These are phyloP conservation scores for Theobroma cacao DNA, from an alignment of 345 rosid genomes.

Conservation along the genomic window DNA sequence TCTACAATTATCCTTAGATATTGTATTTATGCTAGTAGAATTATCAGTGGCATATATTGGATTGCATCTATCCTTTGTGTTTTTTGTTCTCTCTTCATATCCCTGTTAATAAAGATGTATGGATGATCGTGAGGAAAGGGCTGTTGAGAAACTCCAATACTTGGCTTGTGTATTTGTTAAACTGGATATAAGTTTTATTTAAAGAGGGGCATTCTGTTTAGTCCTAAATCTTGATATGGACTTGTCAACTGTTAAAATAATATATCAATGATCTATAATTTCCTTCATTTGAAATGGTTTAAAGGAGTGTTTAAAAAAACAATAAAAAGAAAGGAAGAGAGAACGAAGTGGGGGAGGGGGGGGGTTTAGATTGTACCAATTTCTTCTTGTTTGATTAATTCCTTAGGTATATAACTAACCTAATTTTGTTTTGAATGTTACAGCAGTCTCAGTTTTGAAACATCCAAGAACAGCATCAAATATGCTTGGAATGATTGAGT, in stretches of 20 bases:
- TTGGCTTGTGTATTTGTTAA: background rate
- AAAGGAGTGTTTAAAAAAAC: background rate
- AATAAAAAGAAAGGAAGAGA: background rate
- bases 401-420: background rate
- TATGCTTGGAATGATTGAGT: slow-evolving; percentile 49
- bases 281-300: too few species aligned
- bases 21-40: background rate
- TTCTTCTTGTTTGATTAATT: background rate
- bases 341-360: background rate
- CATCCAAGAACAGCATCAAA: slow-evolving; percentile 55
- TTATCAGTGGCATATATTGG: background rate
- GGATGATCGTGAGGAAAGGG: background rate
- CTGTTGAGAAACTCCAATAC: background rate
- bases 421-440: background rate
- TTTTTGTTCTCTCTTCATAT: background rate
- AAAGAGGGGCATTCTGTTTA: background rate
- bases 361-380: background rate
- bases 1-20: background rate
- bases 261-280: background rate
- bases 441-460: slow-evolving; percentile 41
- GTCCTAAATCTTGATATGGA: background rate
- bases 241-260: background rate
- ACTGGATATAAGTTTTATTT: background rate
- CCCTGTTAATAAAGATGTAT: background rate
- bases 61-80: background rate